These are phyloP conservation scores for Allium cepa DNA, from an alignment of 106 monocot genomes.

Conservation along the genomic window DNA sequence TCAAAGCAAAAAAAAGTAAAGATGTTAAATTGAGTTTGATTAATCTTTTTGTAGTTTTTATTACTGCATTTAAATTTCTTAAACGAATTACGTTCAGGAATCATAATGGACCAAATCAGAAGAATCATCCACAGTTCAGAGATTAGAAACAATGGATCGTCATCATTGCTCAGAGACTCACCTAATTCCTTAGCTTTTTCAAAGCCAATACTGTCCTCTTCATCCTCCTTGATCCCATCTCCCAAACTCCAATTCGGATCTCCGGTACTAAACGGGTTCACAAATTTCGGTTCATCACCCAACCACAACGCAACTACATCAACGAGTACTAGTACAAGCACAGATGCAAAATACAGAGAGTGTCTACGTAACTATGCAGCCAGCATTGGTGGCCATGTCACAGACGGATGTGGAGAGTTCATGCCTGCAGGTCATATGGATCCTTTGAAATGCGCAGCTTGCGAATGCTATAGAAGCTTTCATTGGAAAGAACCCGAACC, in stretches of 20 bases:
- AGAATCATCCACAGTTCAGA: background rate
- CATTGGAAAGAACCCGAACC: slow-evolving; percentile 22
- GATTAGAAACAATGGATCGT: background rate
- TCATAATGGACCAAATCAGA: background rate
- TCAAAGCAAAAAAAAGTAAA: background rate
- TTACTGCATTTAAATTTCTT: background rate
- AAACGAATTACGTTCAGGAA: background rate
- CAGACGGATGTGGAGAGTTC: slow-evolving; percentile 24
- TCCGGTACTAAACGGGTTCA: background rate
- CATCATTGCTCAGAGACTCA: background rate
- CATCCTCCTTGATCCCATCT: background rate
- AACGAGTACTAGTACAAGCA: too few species aligned
- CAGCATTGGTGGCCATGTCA: slow-evolving; percentile 13
- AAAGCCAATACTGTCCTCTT: slow-evolving; percentile 2
- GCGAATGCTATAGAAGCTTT: slow-evolving; percentile 33
- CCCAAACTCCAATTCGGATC: slow-evolving; percentile 4
- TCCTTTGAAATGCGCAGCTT: slow-evolving; percentile 13
- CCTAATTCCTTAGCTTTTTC: slow-evolving; percentile 9
- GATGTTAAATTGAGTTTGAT: background rate
- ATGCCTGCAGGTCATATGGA: slow-evolving; percentile 8
- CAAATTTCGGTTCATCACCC: background rate
- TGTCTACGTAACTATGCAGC: slow-evolving; percentile 23
- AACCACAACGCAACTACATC: background rate
- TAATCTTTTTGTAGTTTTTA: too few species aligned
- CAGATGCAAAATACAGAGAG: slow-evolving; percentile 3